Evolutionary conservation across 2,329 filamentous ascomycete species (phyloP).

Genomic region (Pseudopyrenochaeta lycopersici): DNA sequence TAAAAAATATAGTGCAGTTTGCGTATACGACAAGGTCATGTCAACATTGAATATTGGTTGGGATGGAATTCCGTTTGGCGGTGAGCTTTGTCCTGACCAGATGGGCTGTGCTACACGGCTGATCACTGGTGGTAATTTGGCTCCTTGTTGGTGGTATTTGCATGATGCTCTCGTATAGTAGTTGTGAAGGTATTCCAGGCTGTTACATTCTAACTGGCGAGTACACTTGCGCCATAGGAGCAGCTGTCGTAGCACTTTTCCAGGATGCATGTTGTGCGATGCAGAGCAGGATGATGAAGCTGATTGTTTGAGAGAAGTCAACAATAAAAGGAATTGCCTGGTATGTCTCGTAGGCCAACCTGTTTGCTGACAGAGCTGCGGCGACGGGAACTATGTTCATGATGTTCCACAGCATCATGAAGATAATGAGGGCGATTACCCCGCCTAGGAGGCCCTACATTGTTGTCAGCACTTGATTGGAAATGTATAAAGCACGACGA

Average conservation of each 20-base stretch:
- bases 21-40: no score
- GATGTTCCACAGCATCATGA: conserved; percentile 27
- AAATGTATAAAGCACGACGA: background rate
- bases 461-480: background rate
- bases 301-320: conserved; percentile 23
- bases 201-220: no score
- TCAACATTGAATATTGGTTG: no score
- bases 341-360: conserved; percentile 1
- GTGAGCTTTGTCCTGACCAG: no score
- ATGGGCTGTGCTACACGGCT: no score
- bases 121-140: no score
- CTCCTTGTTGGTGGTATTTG: no score
- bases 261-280: conserved; percentile 29
- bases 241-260: conserved; percentile 2
- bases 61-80: no score
- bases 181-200: no score
- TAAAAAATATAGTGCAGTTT: no score
- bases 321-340: conserved; percentile 22
- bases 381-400: conserved; percentile 19
- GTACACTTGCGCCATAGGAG: background rate
- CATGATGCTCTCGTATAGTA: no score
- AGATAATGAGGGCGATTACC: conserved; percentile 21
- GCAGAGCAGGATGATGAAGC: conserved; percentile 27
- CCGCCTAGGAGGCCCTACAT: conserved; percentile 27
- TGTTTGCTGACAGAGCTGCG: background rate